Evolutionary conservation across 441 rosid genomes (phyloP).

Genomic region (Geranium incanum): DNA sequence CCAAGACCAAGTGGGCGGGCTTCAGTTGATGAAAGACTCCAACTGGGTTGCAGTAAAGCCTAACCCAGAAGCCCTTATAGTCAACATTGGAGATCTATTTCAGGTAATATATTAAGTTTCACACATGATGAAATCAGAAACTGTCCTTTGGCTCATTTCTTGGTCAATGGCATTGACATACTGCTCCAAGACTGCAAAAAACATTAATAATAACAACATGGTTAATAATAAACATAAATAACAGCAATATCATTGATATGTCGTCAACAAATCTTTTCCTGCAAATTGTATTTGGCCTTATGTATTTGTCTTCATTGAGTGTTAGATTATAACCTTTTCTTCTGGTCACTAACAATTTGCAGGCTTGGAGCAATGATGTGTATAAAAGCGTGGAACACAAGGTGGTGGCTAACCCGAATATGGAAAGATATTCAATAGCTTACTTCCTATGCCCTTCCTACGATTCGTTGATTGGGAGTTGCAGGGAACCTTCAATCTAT

Average conservation of each 20-base stretch:
- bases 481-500: conserved; percentile 32
- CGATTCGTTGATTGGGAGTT: conserved; percentile 42
- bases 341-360: conserved; percentile 12
- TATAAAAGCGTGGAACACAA: conserved; percentile 62
- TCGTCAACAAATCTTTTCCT: background rate
- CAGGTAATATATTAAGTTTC: conserved; percentile 29
- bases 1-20: conserved; percentile 69
- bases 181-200: background rate
- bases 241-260: background rate
- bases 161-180: background rate
- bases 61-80: conserved; percentile 51
- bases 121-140: background rate
- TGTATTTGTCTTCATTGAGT: background rate
- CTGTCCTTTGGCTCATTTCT: background rate
- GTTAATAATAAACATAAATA: background rate
- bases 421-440: conserved; percentile 50
- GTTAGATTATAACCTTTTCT: background rate
- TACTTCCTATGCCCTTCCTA: conserved; percentile 61
- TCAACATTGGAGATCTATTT: conserved; percentile 65
- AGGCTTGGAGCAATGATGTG: conserved; percentile 68
- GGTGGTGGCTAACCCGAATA: conserved; percentile 39
- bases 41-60: conserved; percentile 59
- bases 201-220: background rate
- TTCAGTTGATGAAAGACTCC: conserved; percentile 59
- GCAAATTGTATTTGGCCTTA: background rate